Base-by-base conservation (phyloP, 202 grass and related monocot species). In the Setaria italica region DNA sequence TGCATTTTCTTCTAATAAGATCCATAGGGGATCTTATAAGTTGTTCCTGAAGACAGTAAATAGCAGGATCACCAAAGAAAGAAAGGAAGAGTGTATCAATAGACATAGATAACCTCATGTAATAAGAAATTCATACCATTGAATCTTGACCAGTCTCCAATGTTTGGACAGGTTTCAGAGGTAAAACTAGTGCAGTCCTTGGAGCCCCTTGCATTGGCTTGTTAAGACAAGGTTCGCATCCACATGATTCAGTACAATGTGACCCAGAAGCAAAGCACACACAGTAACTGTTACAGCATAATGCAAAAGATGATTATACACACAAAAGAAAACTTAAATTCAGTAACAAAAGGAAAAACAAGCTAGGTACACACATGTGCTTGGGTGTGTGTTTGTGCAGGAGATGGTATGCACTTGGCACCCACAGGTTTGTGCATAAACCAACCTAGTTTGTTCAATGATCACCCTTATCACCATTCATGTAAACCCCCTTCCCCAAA, bases 261-360 rank as follows among this genome's bases (percentile, higher is more conserved):
- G 90, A 90, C 62, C 96, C 96, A 72, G 93, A 94, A 70, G 96
- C 96, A 92, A 90, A 99, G 77, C 96, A 99, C 69, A 96, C 91
- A 8, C 96, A 99, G 49, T 99, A 99, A 70, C 96, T 99, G 82
- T 75, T 83, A 67, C 77, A 82, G 13, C n/a, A 78, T 53, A 74
- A 82, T 51, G 13, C 56, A 77, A 53, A n/a, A 67, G 42, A 19
- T 39, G 32, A 46, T 82, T 85, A 84, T 37, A 85, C 34, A 51
- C 30, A 72, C 43, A 46, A 46, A 10, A 46, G 56, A 69, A 20
- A 81, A 72, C 48, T 41, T 55, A n/a, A 80, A 80, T 62, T 69
- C 71, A 65, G 39, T 47, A 67, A 20, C 64, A 57, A 9, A 56
- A 66, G 33, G 16, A 55, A 73, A 81, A 72, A 9, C 49, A 84